Percentiles rank a stretch among this genome's conserved stretches.
These are phyloP conservation scores for Diplodia corticola DNA, from an alignment of 2,329 filamentous ascomycete genomes.

Conservation along the genomic window DNA sequence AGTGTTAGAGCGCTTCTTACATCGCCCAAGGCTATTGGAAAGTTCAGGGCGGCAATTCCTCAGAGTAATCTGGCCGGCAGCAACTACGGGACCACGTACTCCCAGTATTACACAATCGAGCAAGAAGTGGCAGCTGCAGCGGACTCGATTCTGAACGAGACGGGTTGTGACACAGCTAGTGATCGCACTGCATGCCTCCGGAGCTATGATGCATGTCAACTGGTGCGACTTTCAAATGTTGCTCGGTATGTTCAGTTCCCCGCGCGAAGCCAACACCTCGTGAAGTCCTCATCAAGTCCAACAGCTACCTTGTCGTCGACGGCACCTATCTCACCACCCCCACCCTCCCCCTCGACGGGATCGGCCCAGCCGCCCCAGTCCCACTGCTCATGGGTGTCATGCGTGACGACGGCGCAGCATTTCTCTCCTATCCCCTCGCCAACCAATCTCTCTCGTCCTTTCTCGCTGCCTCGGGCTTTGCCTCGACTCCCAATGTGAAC, in stretches of 20 bases:
- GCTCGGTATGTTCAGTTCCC: constrained; percentile 1
- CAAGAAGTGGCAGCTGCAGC: constrained; percentile 28
- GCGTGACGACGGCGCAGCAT: constrained; percentile 37
- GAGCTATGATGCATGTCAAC: constrained; percentile 28
- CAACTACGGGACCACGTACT: constrained; percentile 30
- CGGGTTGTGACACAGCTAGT: constrained; percentile 28
- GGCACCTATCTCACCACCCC: constrained; percentile 33
- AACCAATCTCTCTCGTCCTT: constrained; percentile 28
- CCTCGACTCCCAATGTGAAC: constrained; percentile 21
- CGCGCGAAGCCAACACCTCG: not conserved
- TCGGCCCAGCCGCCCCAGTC: constrained; percentile 26
- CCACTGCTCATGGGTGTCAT: constrained; percentile 33
- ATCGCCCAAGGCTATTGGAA: constrained; percentile 49
- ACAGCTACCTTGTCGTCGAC: constrained; percentile 37
- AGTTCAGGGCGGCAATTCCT: constrained; percentile 52
- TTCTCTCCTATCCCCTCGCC: constrained; percentile 32
- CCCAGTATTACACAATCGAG: constrained; percentile 31
- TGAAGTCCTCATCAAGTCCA: not conserved
- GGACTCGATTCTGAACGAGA: constrained; percentile 30
- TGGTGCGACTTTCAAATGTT: constrained; percentile 24
- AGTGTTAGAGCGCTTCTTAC: constrained; percentile 52
- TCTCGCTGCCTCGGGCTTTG: constrained; percentile 27
- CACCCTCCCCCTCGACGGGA: constrained; percentile 28
- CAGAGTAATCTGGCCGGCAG: constrained; percentile 31
- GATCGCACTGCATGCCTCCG: constrained; percentile 31